phyloP scores from a whole-genome alignment of 2,329 filamentous ascomycete genomes.

The Arthrobotrys sphaeroides region DNA sequence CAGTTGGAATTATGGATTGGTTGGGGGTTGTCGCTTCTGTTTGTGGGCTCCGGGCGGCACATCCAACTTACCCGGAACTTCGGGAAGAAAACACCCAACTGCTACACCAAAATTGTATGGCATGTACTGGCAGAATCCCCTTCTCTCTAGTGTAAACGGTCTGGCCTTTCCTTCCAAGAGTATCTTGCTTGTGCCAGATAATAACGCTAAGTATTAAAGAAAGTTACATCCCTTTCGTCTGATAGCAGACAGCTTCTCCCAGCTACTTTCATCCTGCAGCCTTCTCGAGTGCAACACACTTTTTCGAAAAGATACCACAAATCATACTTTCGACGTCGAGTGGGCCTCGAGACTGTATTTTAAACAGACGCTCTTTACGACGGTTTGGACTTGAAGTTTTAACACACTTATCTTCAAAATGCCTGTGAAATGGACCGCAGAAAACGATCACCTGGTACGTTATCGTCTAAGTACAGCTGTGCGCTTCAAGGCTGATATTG shows the following conservation, averaged over 20 bases:
- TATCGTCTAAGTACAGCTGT: background rate
- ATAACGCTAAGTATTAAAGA: slow-evolving; percentile 30
- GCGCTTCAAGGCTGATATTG: background rate
- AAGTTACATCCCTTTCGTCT: slow-evolving; percentile 32
- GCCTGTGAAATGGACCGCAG: slow-evolving; percentile 50
- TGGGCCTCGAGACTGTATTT: no score
- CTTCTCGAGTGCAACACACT: slow-evolving; percentile 18
- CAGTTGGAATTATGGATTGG: background rate
- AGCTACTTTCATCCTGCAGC: background rate
- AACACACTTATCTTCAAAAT: slow-evolving; percentile 16
- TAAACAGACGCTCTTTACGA: background rate
- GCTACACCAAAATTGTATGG: slow-evolving; percentile 23
- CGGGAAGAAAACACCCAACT: slow-evolving; percentile 26
- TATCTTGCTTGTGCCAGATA: slow-evolving; percentile 20
- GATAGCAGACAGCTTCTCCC: background rate
- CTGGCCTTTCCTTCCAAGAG: slow-evolving; percentile 9
- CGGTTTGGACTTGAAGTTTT: background rate
- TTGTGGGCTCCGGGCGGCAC: background rate
- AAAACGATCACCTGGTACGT: slow-evolving; percentile 49
- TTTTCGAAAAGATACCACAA: slow-evolving; percentile 3
- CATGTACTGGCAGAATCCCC: slow-evolving; percentile 28
- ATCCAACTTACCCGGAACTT: background rate
- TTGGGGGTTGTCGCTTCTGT: background rate
- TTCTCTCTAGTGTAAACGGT: background rate
- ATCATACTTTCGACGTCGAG: background rate